Conservation (phyloP, 768 basidiomycete species). For the Psilocybe subaeruginosa region DNA sequence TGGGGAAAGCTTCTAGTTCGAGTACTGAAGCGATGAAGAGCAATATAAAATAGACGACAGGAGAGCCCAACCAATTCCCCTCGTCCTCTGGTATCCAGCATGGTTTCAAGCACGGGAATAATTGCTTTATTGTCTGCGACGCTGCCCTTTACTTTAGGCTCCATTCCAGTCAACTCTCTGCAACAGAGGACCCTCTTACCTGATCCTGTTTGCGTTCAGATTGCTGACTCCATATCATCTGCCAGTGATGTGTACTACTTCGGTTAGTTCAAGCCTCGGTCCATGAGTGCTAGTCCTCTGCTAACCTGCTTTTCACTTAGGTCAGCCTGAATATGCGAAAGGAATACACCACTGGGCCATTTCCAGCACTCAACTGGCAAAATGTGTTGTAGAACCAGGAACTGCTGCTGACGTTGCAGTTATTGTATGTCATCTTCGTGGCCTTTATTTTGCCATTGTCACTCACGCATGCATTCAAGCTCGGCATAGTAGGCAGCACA, state of each 20-base stretch:
- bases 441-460: neutral
- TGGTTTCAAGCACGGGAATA: neutral
- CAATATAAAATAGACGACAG: neutral
- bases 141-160: neutral
- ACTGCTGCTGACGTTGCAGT: slow-evolving; percentile 50
- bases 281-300: no score
- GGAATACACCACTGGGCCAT: slow-evolving; percentile 57
- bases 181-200: neutral
- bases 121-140: neutral
- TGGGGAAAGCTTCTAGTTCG: neutral
- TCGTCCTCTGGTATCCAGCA: neutral
- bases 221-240: slow-evolving; percentile 39
- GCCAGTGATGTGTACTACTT: slow-evolving; percentile 49
- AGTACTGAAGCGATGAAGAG: neutral
- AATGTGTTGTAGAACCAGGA: slow-evolving; percentile 63
- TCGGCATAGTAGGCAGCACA: slow-evolving; percentile 46
- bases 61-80: neutral
- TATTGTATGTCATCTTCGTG: slow-evolving; percentile 41
- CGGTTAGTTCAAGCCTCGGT: slow-evolving; percentile 24
- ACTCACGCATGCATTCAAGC: slow-evolving; percentile 31
- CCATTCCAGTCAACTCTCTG: neutral
- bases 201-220: slow-evolving; percentile 38
- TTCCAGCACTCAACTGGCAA: slow-evolving; percentile 47
- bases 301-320: slow-evolving; percentile 4
- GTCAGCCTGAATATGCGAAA: slow-evolving; percentile 33